phyloP scores from a whole-genome alignment of 148 eudicot genomes.

The Rhododendron mucronatum region DNA sequence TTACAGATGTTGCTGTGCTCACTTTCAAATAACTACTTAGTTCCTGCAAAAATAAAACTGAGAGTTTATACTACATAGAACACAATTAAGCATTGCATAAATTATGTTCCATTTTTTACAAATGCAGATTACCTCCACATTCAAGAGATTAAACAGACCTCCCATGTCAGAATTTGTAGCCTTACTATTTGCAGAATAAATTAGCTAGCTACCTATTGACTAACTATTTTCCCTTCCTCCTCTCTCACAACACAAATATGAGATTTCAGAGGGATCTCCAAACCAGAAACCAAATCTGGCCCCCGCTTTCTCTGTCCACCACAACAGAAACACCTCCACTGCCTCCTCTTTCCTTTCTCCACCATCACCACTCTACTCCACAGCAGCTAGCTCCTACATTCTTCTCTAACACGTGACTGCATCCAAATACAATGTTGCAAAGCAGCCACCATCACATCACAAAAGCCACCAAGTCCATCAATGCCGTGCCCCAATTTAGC shows the following conservation, averaged over 20 bases:
- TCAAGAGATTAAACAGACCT: not conserved
- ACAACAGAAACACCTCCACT: not conserved
- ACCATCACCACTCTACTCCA: not conserved
- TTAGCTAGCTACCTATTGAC: not conserved
- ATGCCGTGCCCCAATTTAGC: not conserved
- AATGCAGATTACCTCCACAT: not conserved
- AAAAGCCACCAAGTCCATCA: not conserved
- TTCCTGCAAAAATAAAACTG: conserved; percentile 52
- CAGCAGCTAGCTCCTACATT: not conserved
- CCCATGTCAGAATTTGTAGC: not conserved
- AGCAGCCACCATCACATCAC: not conserved
- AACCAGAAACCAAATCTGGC: not conserved
- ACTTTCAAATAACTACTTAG: conserved; percentile 63
- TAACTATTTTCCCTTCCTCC: not conserved
- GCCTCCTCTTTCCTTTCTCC: not conserved
- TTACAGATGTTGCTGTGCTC: conserved; percentile 70
- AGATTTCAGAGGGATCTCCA: not conserved
- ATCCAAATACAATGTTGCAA: too few relatives aligned
- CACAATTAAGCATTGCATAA: not conserved
- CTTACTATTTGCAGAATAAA: not conserved
- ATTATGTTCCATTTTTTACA: not conserved
- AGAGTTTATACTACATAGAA: conserved; percentile 10
- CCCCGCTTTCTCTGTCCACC: not conserved
- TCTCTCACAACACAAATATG: not conserved
- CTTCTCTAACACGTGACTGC: not conserved